These are phyloP conservation scores for Talaromyces trachyspermus DNA, from an alignment of 495 filamentous ascomycete species.

Conservation along the genomic window DNA sequence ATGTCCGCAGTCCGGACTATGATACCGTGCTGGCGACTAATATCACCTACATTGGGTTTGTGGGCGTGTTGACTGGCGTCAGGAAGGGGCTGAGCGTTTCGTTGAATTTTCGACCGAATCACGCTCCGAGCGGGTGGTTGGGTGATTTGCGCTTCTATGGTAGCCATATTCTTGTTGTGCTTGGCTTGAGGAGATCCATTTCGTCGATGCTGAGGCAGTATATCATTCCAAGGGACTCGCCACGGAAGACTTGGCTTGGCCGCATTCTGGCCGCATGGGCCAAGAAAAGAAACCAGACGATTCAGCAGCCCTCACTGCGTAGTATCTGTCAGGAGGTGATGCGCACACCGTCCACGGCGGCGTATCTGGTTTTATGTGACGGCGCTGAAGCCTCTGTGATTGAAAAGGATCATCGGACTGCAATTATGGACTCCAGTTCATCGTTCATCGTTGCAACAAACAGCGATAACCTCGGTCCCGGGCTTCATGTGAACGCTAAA, in stretches of 20 bases:
- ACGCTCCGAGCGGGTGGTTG: constrained; percentile 32
- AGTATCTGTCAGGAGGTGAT: constrained; percentile 27
- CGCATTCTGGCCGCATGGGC: not conserved
- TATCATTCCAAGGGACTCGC: constrained; percentile 23
- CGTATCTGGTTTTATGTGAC: constrained; percentile 52
- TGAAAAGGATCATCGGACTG: constrained; percentile 50
- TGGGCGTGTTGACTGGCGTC: constrained; percentile 56
- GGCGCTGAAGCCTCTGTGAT: constrained; percentile 37
- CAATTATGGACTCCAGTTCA: constrained; percentile 25
- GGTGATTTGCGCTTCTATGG: constrained; percentile 34
- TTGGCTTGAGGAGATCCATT: constrained; percentile 51
- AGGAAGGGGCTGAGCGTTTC: constrained; percentile 48
- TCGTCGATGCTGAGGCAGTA: constrained; percentile 42
- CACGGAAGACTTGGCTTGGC: too few species aligned
- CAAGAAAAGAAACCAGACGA: not conserved
- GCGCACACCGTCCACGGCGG: constrained; percentile 38
- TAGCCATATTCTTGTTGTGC: constrained; percentile 48
- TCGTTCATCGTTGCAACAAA: constrained; percentile 54
- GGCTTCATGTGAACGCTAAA: not conserved
- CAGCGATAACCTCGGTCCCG: constrained; percentile 32
- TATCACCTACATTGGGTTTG: constrained; percentile 57
- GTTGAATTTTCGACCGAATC: constrained; percentile 57
- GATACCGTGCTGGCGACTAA: constrained; percentile 45
- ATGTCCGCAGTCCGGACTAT: constrained; percentile 24
- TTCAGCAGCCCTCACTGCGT: constrained; percentile 13